Percentiles rank a stretch among this genome's conserved stretches.
Conservation (phyloP, 257 asterid species). For the Ballota nigra region DNA sequence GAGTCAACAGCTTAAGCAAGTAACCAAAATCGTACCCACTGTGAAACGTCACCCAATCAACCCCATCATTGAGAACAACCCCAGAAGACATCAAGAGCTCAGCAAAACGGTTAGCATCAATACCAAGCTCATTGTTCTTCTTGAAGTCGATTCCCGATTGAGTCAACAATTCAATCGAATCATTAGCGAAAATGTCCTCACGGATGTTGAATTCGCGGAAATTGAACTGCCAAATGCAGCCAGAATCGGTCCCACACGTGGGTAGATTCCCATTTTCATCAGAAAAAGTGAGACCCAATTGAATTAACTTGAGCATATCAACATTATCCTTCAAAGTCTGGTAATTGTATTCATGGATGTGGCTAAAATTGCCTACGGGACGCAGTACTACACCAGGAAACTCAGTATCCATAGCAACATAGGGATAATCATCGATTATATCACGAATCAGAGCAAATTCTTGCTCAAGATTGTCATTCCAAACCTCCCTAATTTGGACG, state of each 20-base stretch:
- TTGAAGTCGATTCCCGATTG: slow-evolving; percentile 37
- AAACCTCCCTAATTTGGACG: slow-evolving; percentile 42
- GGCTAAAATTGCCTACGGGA: slow-evolving; percentile 33
- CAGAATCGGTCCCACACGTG: slow-evolving; percentile 25
- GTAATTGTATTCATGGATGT: slow-evolving; percentile 35
- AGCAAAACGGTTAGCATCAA: slow-evolving; percentile 34
- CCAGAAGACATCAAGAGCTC: slow-evolving; percentile 46
- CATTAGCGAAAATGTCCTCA: slow-evolving; percentile 37
- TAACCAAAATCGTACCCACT: slow-evolving; percentile 44
- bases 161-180: slow-evolving; percentile 37
- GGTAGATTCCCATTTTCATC: slow-evolving; percentile 43
- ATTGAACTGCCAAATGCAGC: slow-evolving; percentile 47
- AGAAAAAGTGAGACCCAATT: slow-evolving; percentile 37
- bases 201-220: slow-evolving; percentile 36
- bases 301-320: slow-evolving; percentile 41
- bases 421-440: slow-evolving; percentile 32
- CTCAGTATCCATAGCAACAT: slow-evolving; percentile 47
- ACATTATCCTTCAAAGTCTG: slow-evolving; percentile 44
- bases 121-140: slow-evolving; percentile 34
- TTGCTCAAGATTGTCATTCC: slow-evolving; percentile 40
- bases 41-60: slow-evolving; percentile 41
- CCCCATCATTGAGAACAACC: slow-evolving; percentile 30
- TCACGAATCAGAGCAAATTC: slow-evolving; percentile 42
- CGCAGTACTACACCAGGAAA: slow-evolving; percentile 44
- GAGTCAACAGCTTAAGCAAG: slow-evolving; percentile 37